Conservation (phyloP, 1,284 basidiomycete species). For the Chiua sp. region DNA sequence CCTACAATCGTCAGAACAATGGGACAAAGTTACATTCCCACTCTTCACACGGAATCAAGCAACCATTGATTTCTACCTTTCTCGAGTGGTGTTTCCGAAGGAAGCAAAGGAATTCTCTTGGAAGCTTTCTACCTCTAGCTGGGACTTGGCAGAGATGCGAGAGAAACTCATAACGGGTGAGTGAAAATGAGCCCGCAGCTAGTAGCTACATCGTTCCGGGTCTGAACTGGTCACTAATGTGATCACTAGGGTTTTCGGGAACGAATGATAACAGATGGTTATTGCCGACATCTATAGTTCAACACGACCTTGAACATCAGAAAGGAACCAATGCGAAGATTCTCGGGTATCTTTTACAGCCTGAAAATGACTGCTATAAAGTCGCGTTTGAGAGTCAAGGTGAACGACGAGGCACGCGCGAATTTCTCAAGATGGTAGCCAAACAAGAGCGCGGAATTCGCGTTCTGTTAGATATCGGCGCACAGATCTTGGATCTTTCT, state of each 20-base stretch:
- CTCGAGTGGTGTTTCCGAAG: conserved; percentile 15
- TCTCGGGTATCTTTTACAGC: conserved; percentile 46
- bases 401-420: neutral
- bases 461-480: conserved; percentile 45
- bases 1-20: conserved; percentile 42
- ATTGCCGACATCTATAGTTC: conserved; percentile 7
- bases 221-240: too few relatives aligned
- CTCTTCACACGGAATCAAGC: conserved; percentile 43
- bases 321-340: conserved; percentile 41
- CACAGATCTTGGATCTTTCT: conserved; percentile 55
- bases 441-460: neutral
- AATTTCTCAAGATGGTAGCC: neutral
- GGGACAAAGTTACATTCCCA: conserved; percentile 35
- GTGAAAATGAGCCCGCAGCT: too few relatives aligned
- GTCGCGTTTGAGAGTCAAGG: neutral
- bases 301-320: conserved; percentile 15
- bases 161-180: conserved; percentile 6
- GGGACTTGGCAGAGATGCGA: conserved; percentile 51
- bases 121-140: conserved; percentile 51
- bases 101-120: conserved; percentile 48
- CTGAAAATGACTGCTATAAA: conserved; percentile 49
- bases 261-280: conserved; percentile 8
- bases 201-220: too few relatives aligned
- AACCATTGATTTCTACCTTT: conserved; percentile 53
- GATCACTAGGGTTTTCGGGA: conserved; percentile 8